Percentiles rank a stretch among this genome's conserved stretches.
Evolutionary conservation across 305 asterid genomes (phyloP).

Genomic region (Rubia peregrina): DNA sequence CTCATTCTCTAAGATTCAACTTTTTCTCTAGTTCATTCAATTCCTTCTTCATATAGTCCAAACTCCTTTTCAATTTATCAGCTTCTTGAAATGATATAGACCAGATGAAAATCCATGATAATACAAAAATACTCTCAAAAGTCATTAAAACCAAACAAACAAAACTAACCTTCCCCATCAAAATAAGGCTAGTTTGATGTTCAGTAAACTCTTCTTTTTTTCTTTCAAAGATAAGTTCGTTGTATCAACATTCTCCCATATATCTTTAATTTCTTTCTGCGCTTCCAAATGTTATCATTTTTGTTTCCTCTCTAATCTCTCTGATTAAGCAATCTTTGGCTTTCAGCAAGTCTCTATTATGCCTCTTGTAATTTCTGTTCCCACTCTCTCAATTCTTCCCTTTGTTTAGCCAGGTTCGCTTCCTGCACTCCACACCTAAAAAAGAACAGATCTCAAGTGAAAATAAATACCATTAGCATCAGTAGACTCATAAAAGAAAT

Average conservation of each 20-base stretch:
- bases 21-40: slow-evolving; percentile 67
- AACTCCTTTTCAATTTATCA: slow-evolving; percentile 40
- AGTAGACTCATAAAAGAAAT: not conserved
- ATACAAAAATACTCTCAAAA: not conserved
- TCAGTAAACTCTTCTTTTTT: slow-evolving; percentile 66
- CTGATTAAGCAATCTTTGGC: slow-evolving; percentile 76
- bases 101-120: not conserved
- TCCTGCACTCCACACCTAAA: slow-evolving; percentile 68
- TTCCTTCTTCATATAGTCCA: slow-evolving; percentile 68
- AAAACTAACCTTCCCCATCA: slow-evolving; percentile 64
- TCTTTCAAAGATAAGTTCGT: slow-evolving; percentile 50
- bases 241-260: slow-evolving; percentile 56
- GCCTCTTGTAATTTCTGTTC: slow-evolving; percentile 71
- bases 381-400: slow-evolving; percentile 90
- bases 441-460: slow-evolving; percentile 22
- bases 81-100: slow-evolving; percentile 59
- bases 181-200: slow-evolving; percentile 44
- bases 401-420: slow-evolving; percentile 53
- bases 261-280: slow-evolving; percentile 22
- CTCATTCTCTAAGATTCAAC: slow-evolving; percentile 65
- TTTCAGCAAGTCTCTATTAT: slow-evolving; percentile 83
- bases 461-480: slow-evolving; percentile 7
- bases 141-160: not conserved
- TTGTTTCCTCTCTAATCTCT: slow-evolving; percentile 89
- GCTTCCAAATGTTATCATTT: slow-evolving; percentile 58